Base-by-base conservation (phyloP, 73 alveolate species). In the Paramecium bursaria region DNA sequence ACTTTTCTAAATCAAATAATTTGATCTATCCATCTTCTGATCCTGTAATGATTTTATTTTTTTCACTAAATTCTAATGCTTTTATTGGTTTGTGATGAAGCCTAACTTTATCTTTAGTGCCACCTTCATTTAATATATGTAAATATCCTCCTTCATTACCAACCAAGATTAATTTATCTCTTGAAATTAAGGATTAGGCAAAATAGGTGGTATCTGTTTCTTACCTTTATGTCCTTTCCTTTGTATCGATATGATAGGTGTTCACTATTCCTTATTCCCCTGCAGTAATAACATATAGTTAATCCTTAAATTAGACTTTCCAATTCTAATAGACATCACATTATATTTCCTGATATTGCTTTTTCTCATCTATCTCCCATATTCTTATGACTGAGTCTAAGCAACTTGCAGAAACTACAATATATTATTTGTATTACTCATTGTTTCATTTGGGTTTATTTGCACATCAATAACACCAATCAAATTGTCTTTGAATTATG, bases 311-410 rank as follows among this genome's bases (percentile, higher is more conserved):
- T 67, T 26, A 39, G 11, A 67, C 60, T 6, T 67, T 31, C 82
- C 82, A 67, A 67, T 67, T 67, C 4, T 53, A 22, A 42, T 25
- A 67, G 14, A 47, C 82, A 35, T 31, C 82, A 67, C 82, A 67
- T 39, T 31, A 42, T 14, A 67, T 67, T 33, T 67, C 82, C 19
- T 53, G 44, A 0, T 39, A 21, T 25, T 39, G 44, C 39, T 67
- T 39, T 25, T 42, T 67, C 33, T 67, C 82, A 42, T 67, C 53
- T 3, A 67, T 67, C 15, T 67, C 82, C 82, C 82, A 67, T n/a
- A 67, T 27, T 67, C 55, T 39, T 4, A 67, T 44, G 44, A 17
- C 6, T 7, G 50, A 42, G 14, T 42, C 11, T 42, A 7, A 42
- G 6, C 22, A 35, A 67, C 33, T 67, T 39, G 33, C 82, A 30